These are phyloP conservation scores for Metschnikowia baotianmanensis DNA, from an alignment of 805 yeast genomes.

Conservation along the genomic window DNA sequence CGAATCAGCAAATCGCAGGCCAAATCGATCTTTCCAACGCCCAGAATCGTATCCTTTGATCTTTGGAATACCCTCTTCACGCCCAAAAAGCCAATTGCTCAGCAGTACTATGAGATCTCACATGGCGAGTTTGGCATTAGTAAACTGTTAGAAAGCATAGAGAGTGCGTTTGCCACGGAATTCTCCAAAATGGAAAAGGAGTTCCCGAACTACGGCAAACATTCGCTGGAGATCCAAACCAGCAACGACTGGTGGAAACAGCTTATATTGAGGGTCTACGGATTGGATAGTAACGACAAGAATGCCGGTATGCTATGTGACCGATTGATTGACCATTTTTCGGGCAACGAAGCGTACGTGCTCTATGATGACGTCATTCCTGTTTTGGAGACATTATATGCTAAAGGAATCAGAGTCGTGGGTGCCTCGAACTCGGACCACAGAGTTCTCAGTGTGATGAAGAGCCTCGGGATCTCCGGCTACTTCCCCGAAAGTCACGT, in stretches of 20 bases:
- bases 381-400: conserved; percentile 34
- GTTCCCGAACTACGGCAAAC: conserved; percentile 66
- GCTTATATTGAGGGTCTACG: conserved; percentile 45
- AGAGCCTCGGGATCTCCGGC: conserved; percentile 43
- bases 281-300: conserved; percentile 23
- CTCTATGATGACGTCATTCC: conserved; percentile 54
- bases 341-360: conserved; percentile 49
- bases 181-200: conserved; percentile 34
- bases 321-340: conserved; percentile 48
- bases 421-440: conserved; percentile 65
- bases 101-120: conserved; percentile 53
- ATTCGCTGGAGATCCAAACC: conserved; percentile 18
- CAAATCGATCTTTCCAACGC: conserved; percentile 29
- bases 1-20: conserved; percentile 17
- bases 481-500: conserved; percentile 40
- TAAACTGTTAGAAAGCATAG: conserved; percentile 25
- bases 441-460: conserved; percentile 43
- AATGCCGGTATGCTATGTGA: conserved; percentile 39
- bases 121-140: conserved; percentile 39
- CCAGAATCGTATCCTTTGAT: conserved; percentile 59
- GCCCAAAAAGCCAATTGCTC: conserved; percentile 51
- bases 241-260: conserved; percentile 58
- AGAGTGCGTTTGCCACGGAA: conserved; percentile 25
- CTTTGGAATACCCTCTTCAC: conserved; percentile 66
- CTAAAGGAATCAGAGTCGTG: conserved; percentile 36